phyloP scores from a whole-genome alignment of 441 rosid species.

The Brassica balearica region DNA sequence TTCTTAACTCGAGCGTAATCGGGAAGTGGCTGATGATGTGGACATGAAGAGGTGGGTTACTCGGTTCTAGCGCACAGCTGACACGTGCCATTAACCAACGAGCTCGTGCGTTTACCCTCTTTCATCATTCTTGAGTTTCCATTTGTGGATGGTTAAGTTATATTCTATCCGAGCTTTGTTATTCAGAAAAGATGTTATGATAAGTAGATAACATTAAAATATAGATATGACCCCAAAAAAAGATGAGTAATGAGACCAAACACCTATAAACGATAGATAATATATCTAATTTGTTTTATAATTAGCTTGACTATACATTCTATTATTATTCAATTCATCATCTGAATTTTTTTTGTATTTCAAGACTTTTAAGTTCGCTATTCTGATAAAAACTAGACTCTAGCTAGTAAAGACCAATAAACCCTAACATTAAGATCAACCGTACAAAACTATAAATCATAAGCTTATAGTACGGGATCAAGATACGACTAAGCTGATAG shows the following conservation, averaged over 20 bases:
- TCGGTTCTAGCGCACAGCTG: too few relatives aligned
- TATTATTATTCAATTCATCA: constrained; percentile 1
- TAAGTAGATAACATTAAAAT: not conserved
- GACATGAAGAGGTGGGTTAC: too few relatives aligned
- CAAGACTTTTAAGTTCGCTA: not conserved
- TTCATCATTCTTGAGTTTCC: too few relatives aligned
- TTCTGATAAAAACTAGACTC: not conserved
- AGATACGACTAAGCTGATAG: not conserved
- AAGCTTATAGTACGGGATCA: not conserved
- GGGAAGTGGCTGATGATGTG: too few relatives aligned
- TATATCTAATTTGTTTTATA: not conserved
- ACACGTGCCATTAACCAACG: too few relatives aligned
- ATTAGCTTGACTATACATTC: constrained; percentile 5
- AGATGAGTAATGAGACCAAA: constrained; percentile 2
- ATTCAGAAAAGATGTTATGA: too few relatives aligned
- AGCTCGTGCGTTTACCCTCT: too few relatives aligned
- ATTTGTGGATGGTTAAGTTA: too few relatives aligned
- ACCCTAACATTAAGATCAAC: not conserved
- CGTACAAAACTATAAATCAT: not conserved
- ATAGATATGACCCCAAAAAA: not conserved
- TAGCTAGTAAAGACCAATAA: not conserved
- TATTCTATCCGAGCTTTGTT: too few relatives aligned
- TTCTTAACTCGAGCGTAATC: too few relatives aligned
- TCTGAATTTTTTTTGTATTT: not conserved
- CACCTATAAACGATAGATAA: not conserved